Evolutionary conservation across 2,329 filamentous ascomycete genomes (phyloP), one percentile per base, ranked within the genome.

Genomic region (Fusarium oxysporum): DNA sequence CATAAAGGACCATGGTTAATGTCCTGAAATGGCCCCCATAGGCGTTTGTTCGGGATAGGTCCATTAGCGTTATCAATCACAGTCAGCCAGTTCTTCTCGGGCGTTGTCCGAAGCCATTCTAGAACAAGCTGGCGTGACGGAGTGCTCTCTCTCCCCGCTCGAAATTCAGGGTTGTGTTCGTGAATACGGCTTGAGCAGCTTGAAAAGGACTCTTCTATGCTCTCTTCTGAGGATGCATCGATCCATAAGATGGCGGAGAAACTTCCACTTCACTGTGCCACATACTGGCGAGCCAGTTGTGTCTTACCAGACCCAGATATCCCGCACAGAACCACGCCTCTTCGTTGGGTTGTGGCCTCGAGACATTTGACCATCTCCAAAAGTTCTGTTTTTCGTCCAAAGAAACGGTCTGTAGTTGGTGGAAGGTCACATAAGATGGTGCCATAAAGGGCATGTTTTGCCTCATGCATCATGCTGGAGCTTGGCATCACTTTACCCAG

Each of bases 251-350:
- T 16, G 1, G 30, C 21, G 1, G 48, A 62, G 8, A 62, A 55
- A 0, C 19, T 14, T 5, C 8, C 2, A 6, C 4, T 11, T 3
- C 41, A 13, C 30, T 11, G 13, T 1, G 14, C 13, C 8, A 65
- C 6, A 23, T 65, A 65, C 11, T 55, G 41, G 0, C 16, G 41
- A 32, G 21, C 41, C 5, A 65, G 12, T 2, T 65, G 48, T 6
- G 62, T 62, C 16, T 65, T 65, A 3, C 47, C 35, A 5, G 47
- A 65, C 4, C 62, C 62, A 1, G 47, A 54, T 10, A 65, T 62
- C 0, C 57, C 47, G 4, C 56, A 54, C 5, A 65, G 33, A 14
- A 41, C 40, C 5, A 65, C 17, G 1, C 45, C 47, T 28, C 9
- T 62, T 6, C 9, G 8, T 17, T 33, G 7, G 5, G 30, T 17